A percentile compares a stretch with the other conserved stretches of the same genome.
Conservation (phyloP, 345 rosid genomes). For the Populus deltoides region DNA sequence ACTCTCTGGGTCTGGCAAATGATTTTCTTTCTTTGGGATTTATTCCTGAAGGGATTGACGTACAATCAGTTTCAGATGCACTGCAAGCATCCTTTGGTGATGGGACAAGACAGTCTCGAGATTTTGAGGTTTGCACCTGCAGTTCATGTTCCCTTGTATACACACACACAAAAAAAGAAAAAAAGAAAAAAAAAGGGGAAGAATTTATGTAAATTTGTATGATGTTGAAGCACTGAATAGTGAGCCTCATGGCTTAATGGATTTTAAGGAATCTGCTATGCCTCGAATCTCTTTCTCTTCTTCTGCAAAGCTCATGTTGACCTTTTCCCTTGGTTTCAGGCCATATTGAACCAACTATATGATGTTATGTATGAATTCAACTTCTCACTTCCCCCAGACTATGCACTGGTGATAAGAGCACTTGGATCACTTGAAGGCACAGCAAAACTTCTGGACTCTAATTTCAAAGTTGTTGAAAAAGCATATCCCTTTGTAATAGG, state of each 20-base stretch:
- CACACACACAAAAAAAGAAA: not conserved
- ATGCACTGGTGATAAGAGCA: slow-evolving; percentile 90
- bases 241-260: not conserved
- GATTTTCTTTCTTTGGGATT: slow-evolving; percentile 98
- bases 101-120: slow-evolving; percentile 67
- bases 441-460: slow-evolving; percentile 85
- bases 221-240: not conserved
- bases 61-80: slow-evolving; percentile 72
- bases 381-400: slow-evolving; percentile 90
- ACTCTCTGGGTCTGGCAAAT: slow-evolving; percentile 95
- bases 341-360: slow-evolving; percentile 75
- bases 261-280: not conserved
- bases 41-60: slow-evolving; percentile 89
- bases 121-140: slow-evolving; percentile 73
- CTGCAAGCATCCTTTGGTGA: slow-evolving; percentile 72
- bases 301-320: not conserved
- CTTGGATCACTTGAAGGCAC: slow-evolving; percentile 98
- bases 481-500: slow-evolving; percentile 89
- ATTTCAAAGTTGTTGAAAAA: slow-evolving; percentile 83
- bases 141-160: not conserved
- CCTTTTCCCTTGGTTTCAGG: slow-evolving; percentile 40
- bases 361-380: slow-evolving; percentile 89
- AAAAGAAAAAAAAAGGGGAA: not conserved
- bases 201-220: not conserved
- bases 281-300: not conserved